These are phyloP conservation scores for Neospora caninum DNA, from an alignment of 169 alveolate species.

Conservation along the genomic window DNA sequence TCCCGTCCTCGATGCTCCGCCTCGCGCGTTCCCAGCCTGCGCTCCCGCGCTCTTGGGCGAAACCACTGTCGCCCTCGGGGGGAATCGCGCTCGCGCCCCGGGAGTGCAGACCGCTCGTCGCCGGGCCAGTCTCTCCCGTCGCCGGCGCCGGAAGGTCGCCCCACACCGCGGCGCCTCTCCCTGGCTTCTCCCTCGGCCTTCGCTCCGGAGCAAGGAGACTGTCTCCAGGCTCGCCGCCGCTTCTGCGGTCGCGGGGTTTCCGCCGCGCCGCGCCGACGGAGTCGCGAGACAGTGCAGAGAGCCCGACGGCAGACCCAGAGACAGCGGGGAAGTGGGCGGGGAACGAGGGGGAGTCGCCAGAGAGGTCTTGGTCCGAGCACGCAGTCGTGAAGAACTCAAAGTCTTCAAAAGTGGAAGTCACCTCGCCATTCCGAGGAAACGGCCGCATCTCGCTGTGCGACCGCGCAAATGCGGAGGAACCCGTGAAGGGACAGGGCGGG, in stretches of 20 bases:
- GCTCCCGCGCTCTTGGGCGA: no score
- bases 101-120: no score
- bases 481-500: no score
- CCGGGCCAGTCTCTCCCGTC: no score
- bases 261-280: neutral
- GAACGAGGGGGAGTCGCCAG: neutral
- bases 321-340: neutral
- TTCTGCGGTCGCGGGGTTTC: neutral
- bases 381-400: conserved; percentile 26
- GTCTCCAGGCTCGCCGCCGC: neutral
- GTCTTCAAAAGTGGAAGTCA: conserved; percentile 11
- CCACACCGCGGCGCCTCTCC: no score
- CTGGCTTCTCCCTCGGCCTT: no score
- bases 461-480: no score
- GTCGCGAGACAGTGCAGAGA: neutral
- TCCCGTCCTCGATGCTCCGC: neutral
- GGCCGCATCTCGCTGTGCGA: neutral
- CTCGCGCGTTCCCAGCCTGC: no score
- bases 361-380: conserved; percentile 29
- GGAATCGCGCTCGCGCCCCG: no score
- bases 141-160: no score
- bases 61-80: no score
- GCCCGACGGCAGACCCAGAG: neutral
- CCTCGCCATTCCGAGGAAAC: neutral
- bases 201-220: no score